Evolutionary conservation across 305 asterid genomes (phyloP).

Genomic region (Fraxinus latifolia): DNA sequence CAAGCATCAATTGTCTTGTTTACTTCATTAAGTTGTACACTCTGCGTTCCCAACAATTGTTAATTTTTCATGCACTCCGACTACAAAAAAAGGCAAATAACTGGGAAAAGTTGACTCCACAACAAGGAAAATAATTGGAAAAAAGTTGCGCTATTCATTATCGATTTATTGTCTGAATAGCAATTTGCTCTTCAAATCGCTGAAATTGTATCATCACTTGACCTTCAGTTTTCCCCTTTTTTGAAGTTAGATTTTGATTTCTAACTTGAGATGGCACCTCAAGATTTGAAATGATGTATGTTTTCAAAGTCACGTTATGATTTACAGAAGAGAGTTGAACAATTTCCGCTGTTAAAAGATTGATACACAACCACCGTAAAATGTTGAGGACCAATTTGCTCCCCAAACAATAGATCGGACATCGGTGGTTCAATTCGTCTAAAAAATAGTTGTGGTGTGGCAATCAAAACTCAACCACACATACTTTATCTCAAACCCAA

Average conservation of each 20-base stretch:
- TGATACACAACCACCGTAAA: too few species aligned
- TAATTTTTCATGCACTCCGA: not conserved
- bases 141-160: not conserved
- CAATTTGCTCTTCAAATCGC: not conserved
- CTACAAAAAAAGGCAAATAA: not conserved
- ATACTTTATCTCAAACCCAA: not conserved
- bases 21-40: not conserved
- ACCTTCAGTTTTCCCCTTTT: not conserved
- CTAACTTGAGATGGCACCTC: not conserved
- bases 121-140: not conserved
- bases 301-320: not conserved
- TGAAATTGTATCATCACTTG: not conserved
- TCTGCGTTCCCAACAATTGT: not conserved
- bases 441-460: not conserved
- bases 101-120: not conserved
- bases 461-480: not conserved
- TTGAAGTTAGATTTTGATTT: not conserved
- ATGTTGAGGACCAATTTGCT: too few species aligned
- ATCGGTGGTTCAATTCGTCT: not conserved
- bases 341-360: not conserved
- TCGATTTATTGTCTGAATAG: not conserved
- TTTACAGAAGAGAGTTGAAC: not conserved
- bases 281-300: not conserved
- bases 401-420: not conserved
- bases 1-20: too few species aligned